Percentiles rank a stretch among this genome's conserved stretches.
Conservation (phyloP, 2,329 filamentous ascomycete genomes). For the Fusarium lateritium region DNA sequence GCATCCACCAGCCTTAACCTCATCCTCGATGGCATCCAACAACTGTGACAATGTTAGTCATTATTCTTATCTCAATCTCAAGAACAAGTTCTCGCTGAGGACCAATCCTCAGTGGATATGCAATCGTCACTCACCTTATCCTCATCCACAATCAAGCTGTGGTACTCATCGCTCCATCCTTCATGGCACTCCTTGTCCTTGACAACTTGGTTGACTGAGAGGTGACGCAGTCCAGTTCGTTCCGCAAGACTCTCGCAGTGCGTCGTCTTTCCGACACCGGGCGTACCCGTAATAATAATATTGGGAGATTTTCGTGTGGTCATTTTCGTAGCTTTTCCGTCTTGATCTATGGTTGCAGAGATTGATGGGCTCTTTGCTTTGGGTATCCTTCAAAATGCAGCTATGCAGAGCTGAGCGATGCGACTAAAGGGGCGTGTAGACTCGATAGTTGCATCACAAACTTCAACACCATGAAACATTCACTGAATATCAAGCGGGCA, state of each 20-base stretch:
- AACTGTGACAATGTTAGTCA: slow-evolving; percentile 65
- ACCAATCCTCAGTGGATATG: accelerated
- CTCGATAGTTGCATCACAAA: slow-evolving; percentile 29
- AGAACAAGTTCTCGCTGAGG: neutral
- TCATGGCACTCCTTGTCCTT: slow-evolving; percentile 92
- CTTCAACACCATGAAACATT: slow-evolving; percentile 7
- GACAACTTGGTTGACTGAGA: slow-evolving; percentile 91
- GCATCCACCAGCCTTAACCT: slow-evolving; percentile 82
- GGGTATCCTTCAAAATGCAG: slow-evolving; percentile 19
- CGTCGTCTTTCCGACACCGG: slow-evolving; percentile 95
- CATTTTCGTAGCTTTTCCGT: slow-evolving; percentile 22
- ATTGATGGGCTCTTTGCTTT: slow-evolving; percentile 36
- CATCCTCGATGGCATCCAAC: slow-evolving; percentile 89
- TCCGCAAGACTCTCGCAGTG: slow-evolving; percentile 87
- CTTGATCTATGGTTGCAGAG: slow-evolving; percentile 39
- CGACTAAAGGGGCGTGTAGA: slow-evolving; percentile 35
- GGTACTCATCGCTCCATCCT: slow-evolving; percentile 86
- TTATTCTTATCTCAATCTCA: neutral
- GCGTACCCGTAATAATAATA: slow-evolving; percentile 95
- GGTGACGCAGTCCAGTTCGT: slow-evolving; percentile 82
- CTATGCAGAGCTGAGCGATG: slow-evolving; percentile 30
- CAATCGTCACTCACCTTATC: slow-evolving; percentile 77
- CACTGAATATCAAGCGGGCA: slow-evolving; percentile 1
- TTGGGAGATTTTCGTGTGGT: slow-evolving; percentile 76
- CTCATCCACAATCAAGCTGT: slow-evolving; percentile 95